Percentiles rank a stretch among this genome's conserved stretches.
Conservation (phyloP, 2,329 filamentous ascomycete genomes). For the Neopestalotiopsis sp. region DNA sequence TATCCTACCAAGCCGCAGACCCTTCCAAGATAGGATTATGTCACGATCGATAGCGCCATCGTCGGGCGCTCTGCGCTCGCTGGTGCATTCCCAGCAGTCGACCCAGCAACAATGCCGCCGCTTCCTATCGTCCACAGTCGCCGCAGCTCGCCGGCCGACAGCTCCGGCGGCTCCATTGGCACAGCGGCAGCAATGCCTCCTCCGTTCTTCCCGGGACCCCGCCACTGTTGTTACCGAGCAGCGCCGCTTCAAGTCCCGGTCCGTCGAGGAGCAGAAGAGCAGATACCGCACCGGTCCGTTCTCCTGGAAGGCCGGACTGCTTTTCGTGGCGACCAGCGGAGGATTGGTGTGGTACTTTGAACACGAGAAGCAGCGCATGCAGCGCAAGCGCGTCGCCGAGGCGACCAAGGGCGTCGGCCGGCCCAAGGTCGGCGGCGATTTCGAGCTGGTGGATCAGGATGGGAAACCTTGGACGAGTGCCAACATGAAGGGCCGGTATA, state of each 20-base stretch:
- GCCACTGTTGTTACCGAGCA: constrained; percentile 32
- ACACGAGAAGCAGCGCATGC: constrained; percentile 88
- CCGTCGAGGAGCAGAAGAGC: constrained; percentile 64
- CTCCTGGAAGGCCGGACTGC: constrained; percentile 85
- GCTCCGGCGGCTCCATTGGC: neutral
- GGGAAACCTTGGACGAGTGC: constrained; percentile 78
- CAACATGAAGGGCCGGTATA: constrained; percentile 86
- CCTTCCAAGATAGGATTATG: neutral
- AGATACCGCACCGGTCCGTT: constrained; percentile 73
- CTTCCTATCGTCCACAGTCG: constrained; percentile 23
- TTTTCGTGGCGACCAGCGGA: constrained; percentile 81
- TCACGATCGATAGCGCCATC: constrained; percentile 18
- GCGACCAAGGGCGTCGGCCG: constrained; percentile 90
- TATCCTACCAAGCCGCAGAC: neutral
- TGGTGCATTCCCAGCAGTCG: constrained; percentile 23
- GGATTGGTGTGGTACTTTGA: constrained; percentile 90
- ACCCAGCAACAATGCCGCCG: constrained; percentile 23
- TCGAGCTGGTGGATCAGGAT: constrained; percentile 81
- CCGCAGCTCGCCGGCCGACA: constrained; percentile 6
- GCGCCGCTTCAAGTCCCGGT: constrained; percentile 51
- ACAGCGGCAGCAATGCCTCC: constrained; percentile 13
- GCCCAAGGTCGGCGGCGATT: constrained; percentile 90
- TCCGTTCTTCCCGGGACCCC: neutral
- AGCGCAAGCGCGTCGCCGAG: constrained; percentile 86
- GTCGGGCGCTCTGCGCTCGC: constrained; percentile 22